These are phyloP conservation scores for Thuidium tamariscinum DNA, from an alignment of 225 moss, liverwort and hornwort genomes.

Conservation along the genomic window DNA sequence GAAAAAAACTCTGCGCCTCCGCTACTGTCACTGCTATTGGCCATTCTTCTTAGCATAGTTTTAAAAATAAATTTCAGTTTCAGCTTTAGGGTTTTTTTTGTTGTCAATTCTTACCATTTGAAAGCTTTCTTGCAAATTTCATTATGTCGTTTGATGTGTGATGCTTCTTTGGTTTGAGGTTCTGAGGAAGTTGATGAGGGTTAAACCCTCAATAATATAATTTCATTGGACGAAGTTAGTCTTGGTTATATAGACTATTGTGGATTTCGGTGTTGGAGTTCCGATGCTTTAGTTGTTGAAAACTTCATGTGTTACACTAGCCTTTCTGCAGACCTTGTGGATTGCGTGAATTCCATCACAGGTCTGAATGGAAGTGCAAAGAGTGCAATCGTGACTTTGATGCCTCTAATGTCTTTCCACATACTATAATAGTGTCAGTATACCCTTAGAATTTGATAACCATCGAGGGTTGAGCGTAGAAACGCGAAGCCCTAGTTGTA, in stretches of 20 bases:
- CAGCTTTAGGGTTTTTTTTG: background rate
- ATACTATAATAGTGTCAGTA: background rate
- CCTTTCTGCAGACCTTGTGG: constrained; percentile 44
- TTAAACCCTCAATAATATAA: background rate
- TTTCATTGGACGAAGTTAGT: background rate
- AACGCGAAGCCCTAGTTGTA: background rate
- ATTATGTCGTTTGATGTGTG: background rate
- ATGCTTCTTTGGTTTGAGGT: background rate
- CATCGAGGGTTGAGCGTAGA: background rate
- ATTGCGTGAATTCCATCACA: constrained; percentile 81
- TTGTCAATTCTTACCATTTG: background rate
- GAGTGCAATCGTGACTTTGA: constrained; percentile 71
- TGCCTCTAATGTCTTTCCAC: background rate
- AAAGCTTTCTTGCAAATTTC: background rate
- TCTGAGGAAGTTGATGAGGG: background rate
- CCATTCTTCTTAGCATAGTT: background rate
- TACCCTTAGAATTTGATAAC: background rate
- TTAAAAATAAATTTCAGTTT: background rate
- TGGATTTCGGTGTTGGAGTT: background rate
- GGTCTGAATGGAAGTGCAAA: constrained; percentile 87
- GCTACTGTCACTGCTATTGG: background rate
- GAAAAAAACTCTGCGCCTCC: background rate
- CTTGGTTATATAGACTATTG: background rate
- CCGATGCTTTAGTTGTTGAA: constrained; percentile 25
- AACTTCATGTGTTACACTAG: constrained; percentile 79